Percentiles rank a stretch among this genome's conserved stretches.
Conservation (phyloP, 176 grass and related monocot species). For the Calamus simplicifolius region DNA sequence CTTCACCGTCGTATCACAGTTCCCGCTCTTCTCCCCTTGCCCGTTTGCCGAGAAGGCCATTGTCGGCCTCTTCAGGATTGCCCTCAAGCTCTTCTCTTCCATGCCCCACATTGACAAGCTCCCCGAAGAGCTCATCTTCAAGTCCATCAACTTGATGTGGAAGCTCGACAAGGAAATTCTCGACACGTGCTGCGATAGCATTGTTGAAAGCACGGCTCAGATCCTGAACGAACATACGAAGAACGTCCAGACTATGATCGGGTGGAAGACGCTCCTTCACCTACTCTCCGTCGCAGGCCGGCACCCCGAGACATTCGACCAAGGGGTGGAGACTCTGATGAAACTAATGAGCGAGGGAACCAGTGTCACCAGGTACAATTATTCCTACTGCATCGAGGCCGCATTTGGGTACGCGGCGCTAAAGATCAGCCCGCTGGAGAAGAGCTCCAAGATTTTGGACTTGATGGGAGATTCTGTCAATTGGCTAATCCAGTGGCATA, state of each 20-base stretch:
- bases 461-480: constrained; percentile 74
- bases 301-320: constrained; percentile 88
- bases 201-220: constrained; percentile 36
- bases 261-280: constrained; percentile 79
- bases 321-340: constrained; percentile 51
- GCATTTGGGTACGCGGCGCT: constrained; percentile 69
- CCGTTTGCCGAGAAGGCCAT: constrained; percentile 91
- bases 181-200: constrained; percentile 69
- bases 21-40: constrained; percentile 69
- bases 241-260: constrained; percentile 48
- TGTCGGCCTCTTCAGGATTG: constrained; percentile 61
- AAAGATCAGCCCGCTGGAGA: constrained; percentile 82
- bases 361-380: constrained; percentile 51
- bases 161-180: constrained; percentile 92
- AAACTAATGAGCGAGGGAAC: constrained; percentile 54
- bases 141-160: constrained; percentile 77
- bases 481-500: constrained; percentile 69
- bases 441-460: constrained; percentile 56
- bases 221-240: constrained; percentile 40
- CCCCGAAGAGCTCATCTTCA: constrained; percentile 70
- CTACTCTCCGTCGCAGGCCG: constrained; percentile 63
- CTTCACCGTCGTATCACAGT: constrained; percentile 58
- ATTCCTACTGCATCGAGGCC: constrained; percentile 66
- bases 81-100: constrained; percentile 33
- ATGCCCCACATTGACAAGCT: constrained; percentile 21